Evolutionary conservation across 2,329 filamentous ascomycete genomes (phyloP), one percentile per base, ranked within the genome.

Genomic region (Rhynchosporium agropyri): DNA sequence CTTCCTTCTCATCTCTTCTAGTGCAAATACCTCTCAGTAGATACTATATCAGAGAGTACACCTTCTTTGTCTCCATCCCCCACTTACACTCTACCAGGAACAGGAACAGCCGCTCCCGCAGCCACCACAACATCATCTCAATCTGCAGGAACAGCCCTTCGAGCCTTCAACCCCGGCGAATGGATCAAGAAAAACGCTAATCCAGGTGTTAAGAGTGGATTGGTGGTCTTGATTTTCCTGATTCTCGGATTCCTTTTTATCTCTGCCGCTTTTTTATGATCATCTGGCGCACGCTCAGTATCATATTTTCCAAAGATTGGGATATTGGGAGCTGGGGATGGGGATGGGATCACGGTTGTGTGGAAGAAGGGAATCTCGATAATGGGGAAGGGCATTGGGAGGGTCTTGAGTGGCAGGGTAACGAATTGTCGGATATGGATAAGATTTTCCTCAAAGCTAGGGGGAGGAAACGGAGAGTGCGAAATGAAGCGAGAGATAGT

Each of bases 221-320:
- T 40, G 9, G 9, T 50, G 7, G 56, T 33, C 31, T 42, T 49
- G 12, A 10, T 59, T 5, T 4, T 59, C 45, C 12, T 50, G 9
- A 42, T 31, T n/a, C 28, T 40, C 29, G 38, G 33, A 8, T 13
- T 59, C 3, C 7, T 59, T 9, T 31, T 59, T 12, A 28, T 48
- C 7, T 6, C 28, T 10, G 56, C 31, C 8, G 26, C 45, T 59
- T 59, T 58, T 59, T 59, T 59, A 59, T 59, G 31, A n/a, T 59
- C 10, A 50, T 42, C 56, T 59, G 56, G 31, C n/a, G 56, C 9
- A 59, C 46, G n/a, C 8, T 40, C n/a, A 28, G 12, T 9, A 4
- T 50, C 3, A 29, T 36, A 5, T 36, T 15, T 4, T 1, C 10
- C 6, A 50, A 50, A 13, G 48, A 15, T 9, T 50, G 48, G 48